A percentile compares a stretch with the other conserved stretches of the same genome.
Conservation (phyloP, 345 rosid species). For the Brassica rapa region DNA sequence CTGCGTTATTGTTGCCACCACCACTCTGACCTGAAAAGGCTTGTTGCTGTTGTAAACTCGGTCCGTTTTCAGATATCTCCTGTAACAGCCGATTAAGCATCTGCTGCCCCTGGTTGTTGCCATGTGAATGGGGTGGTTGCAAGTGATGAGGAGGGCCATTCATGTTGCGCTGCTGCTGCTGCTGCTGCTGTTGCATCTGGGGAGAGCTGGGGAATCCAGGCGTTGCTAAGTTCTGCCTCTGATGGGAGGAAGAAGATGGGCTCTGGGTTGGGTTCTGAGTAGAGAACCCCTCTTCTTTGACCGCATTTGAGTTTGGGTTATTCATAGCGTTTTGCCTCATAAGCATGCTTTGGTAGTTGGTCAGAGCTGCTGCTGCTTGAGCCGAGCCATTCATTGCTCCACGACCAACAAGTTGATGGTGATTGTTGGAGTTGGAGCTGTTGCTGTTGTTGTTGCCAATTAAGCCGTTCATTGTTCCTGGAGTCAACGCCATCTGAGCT, state of each 20-base stretch:
- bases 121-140: slow-evolving; percentile 30
- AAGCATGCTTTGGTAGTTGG: slow-evolving; percentile 47
- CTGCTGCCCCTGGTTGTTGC: slow-evolving; percentile 39
- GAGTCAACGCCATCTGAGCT: slow-evolving; percentile 33
- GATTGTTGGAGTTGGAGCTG: slow-evolving; percentile 24
- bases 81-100: slow-evolving; percentile 31
- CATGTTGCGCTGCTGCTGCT: slow-evolving; percentile 14
- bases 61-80: slow-evolving; percentile 28
- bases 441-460: slow-evolving; percentile 25
- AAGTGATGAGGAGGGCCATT: slow-evolving; percentile 15
- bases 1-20: slow-evolving; percentile 31
- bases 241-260: slow-evolving; percentile 32
- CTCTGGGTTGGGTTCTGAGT: slow-evolving; percentile 28
- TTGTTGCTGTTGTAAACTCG: slow-evolving; percentile 23
- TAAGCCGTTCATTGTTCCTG: slow-evolving; percentile 26
- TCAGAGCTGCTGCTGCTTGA: slow-evolving; percentile 39
- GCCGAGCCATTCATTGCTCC: slow-evolving; percentile 41
- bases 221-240: slow-evolving; percentile 30
- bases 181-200: slow-evolving; percentile 30
- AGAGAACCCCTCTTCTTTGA: slow-evolving; percentile 29
- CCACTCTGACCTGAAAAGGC: slow-evolving; percentile 36
- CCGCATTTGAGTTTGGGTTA: slow-evolving; percentile 21
- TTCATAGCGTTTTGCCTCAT: slow-evolving; percentile 43
- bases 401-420: slow-evolving; percentile 31
- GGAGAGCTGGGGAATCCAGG: slow-evolving; percentile 30